Evolutionary conservation across 2,329 filamentous ascomycete genomes (phyloP).

Genomic region (Colletotrichum euphorbiae): DNA sequence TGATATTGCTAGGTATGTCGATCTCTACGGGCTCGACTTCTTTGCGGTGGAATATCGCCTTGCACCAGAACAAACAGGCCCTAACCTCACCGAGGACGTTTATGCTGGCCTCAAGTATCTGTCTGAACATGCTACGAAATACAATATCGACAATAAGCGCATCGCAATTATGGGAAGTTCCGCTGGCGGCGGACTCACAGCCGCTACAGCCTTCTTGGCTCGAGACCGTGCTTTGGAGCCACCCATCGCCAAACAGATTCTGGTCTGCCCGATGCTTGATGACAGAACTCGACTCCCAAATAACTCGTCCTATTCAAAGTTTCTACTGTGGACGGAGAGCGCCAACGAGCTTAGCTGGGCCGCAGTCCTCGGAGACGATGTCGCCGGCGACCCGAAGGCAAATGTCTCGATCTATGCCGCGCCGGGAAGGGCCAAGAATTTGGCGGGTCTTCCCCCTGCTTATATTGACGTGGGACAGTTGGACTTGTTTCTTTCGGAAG

Average conservation of each 20-base stretch:
- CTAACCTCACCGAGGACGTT: conserved; percentile 51
- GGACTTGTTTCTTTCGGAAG: conserved; percentile 53
- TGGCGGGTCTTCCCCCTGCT: conserved; percentile 48
- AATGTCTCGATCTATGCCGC: conserved; percentile 40
- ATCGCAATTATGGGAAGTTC: conserved; percentile 43
- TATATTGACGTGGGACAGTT: conserved; percentile 54
- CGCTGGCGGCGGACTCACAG: conserved; percentile 42
- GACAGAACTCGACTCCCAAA: conserved; percentile 41
- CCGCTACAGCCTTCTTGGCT: conserved; percentile 53
- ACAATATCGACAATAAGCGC: conserved; percentile 41
- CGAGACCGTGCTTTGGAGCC: conserved; percentile 44
- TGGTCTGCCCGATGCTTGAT: conserved; percentile 51
- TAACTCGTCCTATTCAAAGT: neutral
- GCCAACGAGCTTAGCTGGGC: conserved; percentile 19
- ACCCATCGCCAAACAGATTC: conserved; percentile 48
- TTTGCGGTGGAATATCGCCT: conserved; percentile 56
- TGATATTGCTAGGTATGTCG: conserved; percentile 44
- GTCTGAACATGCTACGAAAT: conserved; percentile 40
- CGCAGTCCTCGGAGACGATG: conserved; percentile 11
- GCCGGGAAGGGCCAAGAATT: conserved; percentile 41
- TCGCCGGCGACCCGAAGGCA: conserved; percentile 7
- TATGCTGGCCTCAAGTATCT: conserved; percentile 47
- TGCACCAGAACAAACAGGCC: conserved; percentile 54
- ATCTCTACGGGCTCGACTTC: conserved; percentile 47
- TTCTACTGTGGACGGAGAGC: neutral